Percentiles rank a stretch among this genome's conserved stretches.
Evolutionary conservation across 495 filamentous ascomycete genomes (phyloP).

Genomic region (Aspergillus steynii): DNA sequence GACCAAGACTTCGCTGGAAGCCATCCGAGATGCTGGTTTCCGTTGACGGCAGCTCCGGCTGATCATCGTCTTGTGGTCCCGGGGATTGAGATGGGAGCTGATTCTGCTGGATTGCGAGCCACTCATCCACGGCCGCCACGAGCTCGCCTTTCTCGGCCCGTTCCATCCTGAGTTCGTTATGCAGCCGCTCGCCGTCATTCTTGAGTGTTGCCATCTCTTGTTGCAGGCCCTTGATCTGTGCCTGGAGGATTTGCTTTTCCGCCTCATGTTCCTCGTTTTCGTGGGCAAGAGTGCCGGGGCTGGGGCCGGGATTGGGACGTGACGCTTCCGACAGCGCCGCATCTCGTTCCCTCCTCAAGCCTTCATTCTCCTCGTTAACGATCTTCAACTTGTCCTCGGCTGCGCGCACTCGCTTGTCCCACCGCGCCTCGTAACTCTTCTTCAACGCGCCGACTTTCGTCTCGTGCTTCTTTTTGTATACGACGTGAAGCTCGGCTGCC

Average conservation of each 20-base stretch:
- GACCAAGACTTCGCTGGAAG: conserved; percentile 28
- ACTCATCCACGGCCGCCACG: conserved; percentile 92
- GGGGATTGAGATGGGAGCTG: conserved; percentile 22
- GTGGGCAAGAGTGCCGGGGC: conserved; percentile 33
- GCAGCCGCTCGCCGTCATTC: conserved; percentile 63
- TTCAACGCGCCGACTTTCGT: conserved; percentile 91
- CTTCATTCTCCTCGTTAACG: conserved; percentile 70
- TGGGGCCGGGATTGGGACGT: conserved; percentile 41
- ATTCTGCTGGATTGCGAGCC: conserved; percentile 58
- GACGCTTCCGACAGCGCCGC: conserved; percentile 62
- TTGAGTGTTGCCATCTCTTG: conserved; percentile 66
- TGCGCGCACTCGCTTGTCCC: conserved; percentile 80
- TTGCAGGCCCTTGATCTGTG: conserved; percentile 68
- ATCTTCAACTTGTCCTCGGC: conserved; percentile 69
- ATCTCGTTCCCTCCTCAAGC: conserved; percentile 63
- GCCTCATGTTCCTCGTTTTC: conserved; percentile 56
- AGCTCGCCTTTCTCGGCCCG: conserved; percentile 91
- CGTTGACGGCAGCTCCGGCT: conserved; percentile 12
- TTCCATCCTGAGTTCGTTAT: conserved; percentile 67
- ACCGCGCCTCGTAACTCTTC: conserved; percentile 87
- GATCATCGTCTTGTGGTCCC: conserved; percentile 13
- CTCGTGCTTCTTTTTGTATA: conserved; percentile 98
- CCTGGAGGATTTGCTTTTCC: conserved; percentile 52
- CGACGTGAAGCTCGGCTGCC: conserved; percentile 79
- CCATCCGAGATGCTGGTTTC: conserved; percentile 23